These are phyloP conservation scores for Pichia sp. DNA, from an alignment of 1,139 yeast species.

Conservation along the genomic window DNA sequence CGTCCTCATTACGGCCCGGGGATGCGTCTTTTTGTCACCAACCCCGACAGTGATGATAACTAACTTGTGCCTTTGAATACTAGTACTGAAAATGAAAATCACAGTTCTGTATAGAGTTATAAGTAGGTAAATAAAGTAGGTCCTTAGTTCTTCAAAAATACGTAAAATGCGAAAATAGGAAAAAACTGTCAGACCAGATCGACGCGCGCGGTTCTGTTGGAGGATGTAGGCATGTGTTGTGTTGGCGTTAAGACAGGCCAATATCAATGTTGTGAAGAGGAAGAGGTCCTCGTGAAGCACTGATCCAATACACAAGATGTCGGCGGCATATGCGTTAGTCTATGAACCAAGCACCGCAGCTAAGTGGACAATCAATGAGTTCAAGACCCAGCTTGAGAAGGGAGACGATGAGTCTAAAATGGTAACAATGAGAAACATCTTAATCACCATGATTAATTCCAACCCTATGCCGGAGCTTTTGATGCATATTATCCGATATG, in stretches of 20 bases:
- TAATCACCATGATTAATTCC: slow-evolving; percentile 84
- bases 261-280: no score
- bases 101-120: no score
- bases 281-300: no score
- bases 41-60: slow-evolving; percentile 46
- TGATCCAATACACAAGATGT: background rate
- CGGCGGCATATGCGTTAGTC: slow-evolving; percentile 63
- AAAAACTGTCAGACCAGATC: no score
- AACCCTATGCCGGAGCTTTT: slow-evolving; percentile 90
- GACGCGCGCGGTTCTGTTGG: no score
- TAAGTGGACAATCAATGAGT: slow-evolving; percentile 68
- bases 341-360: slow-evolving; percentile 60
- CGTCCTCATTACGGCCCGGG: slow-evolving; percentile 17
- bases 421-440: slow-evolving; percentile 81
- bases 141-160: no score
- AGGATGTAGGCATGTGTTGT: no score
- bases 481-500: slow-evolving; percentile 95
- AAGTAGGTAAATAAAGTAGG: no score
- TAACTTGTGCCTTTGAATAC: no score
- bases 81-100: no score
- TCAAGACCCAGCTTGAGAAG: slow-evolving; percentile 74
- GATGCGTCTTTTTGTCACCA: slow-evolving; percentile 52
- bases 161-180: no score
- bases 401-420: slow-evolving; percentile 85
- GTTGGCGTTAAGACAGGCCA: no score